A percentile compares a stretch with the other conserved stretches of the same genome.
Conservation (phyloP, 495 filamentous ascomycete genomes). For the Tuber brumale region DNA sequence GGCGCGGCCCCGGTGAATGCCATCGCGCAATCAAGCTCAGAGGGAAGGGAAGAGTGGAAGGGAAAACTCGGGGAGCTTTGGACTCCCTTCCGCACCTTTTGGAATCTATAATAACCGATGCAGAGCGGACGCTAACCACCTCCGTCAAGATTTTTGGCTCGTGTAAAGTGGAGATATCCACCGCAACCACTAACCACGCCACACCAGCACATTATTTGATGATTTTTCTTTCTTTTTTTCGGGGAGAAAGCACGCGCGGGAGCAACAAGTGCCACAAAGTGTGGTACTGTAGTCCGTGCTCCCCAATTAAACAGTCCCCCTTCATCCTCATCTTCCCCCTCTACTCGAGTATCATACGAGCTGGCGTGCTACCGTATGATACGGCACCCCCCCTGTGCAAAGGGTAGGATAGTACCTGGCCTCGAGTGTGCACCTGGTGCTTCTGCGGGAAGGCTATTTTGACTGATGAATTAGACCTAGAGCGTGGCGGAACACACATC, state of each 20-base stretch:
- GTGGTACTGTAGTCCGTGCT: not conserved
- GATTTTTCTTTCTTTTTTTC: not conserved
- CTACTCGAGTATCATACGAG: not conserved
- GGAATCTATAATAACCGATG: not conserved
- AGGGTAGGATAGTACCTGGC: not conserved
- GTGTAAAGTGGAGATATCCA: not conserved
- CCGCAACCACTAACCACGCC: not conserved
- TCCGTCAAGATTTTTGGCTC: not conserved
- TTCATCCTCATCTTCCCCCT: not conserved
- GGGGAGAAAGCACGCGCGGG: slow-evolving; percentile 3
- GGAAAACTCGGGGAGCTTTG: not conserved
- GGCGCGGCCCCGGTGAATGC: not conserved
- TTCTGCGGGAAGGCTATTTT: not conserved
- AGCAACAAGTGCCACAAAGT: not conserved
- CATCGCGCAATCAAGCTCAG: not conserved
- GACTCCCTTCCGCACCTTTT: not conserved
- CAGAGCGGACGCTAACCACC: not conserved
- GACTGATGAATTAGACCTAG: not conserved
- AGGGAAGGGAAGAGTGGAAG: not conserved
- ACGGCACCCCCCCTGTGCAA: not conserved
- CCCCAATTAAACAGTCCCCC: not conserved
- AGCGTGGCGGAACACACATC: not conserved
- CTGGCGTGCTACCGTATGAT: not conserved
- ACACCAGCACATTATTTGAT: not conserved
- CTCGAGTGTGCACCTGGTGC: not conserved